phyloP scores from a whole-genome alignment of 805 yeast species.

The Kuraishia floccosa region DNA sequence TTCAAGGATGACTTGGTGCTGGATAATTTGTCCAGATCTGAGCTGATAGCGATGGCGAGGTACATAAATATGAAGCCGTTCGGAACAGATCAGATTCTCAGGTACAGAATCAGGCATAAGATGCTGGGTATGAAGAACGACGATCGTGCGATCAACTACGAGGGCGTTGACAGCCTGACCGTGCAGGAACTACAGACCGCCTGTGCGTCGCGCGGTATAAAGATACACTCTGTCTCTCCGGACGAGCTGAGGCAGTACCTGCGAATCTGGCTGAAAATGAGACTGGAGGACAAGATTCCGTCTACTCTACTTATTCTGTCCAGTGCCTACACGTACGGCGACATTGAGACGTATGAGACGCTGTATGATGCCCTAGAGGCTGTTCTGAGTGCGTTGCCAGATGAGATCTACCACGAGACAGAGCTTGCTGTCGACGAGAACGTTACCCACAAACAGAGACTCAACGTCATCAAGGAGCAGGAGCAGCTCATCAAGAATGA shows the following conservation, averaged over 20 bases:
- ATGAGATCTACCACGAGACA: conserved; percentile 91
- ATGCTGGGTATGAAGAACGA: conserved; percentile 82
- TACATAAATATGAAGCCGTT: conserved; percentile 86
- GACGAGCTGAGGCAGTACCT: conserved; percentile 71
- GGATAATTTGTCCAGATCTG: conserved; percentile 87
- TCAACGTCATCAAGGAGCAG: conserved; percentile 69
- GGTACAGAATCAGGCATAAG: conserved; percentile 86
- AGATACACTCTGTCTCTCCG: conserved; percentile 65
- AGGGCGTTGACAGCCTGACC: conserved; percentile 76
- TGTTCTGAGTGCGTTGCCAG: conserved; percentile 83
- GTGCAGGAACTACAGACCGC: conserved; percentile 81
- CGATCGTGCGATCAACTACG: conserved; percentile 84
- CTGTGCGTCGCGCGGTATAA: conserved; percentile 89
- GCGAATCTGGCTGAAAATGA: conserved; percentile 75
- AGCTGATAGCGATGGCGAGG: conserved; percentile 83
- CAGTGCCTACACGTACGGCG: conserved; percentile 80
- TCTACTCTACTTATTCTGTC: conserved; percentile 76
- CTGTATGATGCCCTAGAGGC: conserved; percentile 78
- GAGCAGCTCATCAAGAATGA: conserved; percentile 81
- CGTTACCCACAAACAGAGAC: conserved; percentile 58
- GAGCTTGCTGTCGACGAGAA: conserved; percentile 70
- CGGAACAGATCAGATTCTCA: conserved; percentile 81
- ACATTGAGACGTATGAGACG: conserved; percentile 10
- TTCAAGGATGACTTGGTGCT: conserved; percentile 90
- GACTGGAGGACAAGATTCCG: conserved; percentile 81